phyloP scores from a whole-genome alignment of 192 early-diverging fungal genomes.

The Lobosporangium transversale region DNA sequence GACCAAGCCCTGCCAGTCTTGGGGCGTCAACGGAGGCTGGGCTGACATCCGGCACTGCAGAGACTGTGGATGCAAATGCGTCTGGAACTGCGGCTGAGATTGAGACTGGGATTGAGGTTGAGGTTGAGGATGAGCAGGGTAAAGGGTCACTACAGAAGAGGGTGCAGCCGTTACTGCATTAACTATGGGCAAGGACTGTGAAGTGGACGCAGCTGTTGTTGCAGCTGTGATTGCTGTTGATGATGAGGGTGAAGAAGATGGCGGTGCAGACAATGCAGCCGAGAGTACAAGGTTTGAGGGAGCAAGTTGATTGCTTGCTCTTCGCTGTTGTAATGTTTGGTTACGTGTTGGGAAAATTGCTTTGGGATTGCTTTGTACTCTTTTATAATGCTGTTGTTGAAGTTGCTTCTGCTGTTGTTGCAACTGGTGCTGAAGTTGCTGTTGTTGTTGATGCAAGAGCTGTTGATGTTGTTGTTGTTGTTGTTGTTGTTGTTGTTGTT shows the following conservation, averaged over 20 bases:
- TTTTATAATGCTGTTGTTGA: background rate
- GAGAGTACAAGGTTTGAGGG: background rate
- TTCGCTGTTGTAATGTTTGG: constrained; percentile 3
- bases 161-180: background rate
- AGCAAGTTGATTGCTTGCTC: constrained; percentile 10
- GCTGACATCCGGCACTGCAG: background rate
- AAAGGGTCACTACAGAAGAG: too few relatives aligned
- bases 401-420: constrained; percentile 11
- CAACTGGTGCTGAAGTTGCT: constrained; percentile 2
- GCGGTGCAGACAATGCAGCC: background rate
- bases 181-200: background rate
- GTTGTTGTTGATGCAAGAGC: constrained; percentile 1
- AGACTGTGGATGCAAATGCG: background rate
- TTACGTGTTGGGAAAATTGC: background rate
- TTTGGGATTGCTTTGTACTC: background rate
- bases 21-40: constrained; percentile 10
- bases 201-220: too few relatives aligned
- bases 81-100: background rate
- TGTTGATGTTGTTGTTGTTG: constrained; percentile 25
- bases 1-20: constrained; percentile 19
- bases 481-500: constrained; percentile 11
- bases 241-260: background rate
- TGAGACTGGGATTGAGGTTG: background rate
- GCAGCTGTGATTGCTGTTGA: background rate
- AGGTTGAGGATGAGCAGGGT: background rate